These are phyloP conservation scores for Fraxinus baroniana DNA, from an alignment of 305 asterid species.

Conservation along the genomic window DNA sequence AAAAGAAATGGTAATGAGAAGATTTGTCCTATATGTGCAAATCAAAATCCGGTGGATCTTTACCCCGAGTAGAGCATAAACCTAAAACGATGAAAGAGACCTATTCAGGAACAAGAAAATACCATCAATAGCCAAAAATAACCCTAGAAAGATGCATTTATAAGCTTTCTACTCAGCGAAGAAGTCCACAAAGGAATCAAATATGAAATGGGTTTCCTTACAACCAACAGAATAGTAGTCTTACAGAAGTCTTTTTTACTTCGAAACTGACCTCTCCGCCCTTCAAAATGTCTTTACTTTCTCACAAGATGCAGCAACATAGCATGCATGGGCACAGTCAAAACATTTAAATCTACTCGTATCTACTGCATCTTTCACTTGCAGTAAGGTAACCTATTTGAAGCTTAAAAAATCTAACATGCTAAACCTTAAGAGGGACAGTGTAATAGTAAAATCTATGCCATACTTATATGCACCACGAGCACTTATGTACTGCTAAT, in stretches of 20 bases:
- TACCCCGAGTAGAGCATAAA: too few relatives aligned
- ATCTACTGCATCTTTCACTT: not conserved
- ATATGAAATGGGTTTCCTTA: not conserved
- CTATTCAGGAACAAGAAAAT: too few relatives aligned
- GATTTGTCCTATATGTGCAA: too few relatives aligned
- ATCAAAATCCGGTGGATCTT: too few relatives aligned
- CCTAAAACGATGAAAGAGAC: too few relatives aligned
- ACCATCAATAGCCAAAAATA: not conserved
- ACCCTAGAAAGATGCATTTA: not conserved
- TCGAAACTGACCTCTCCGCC: not conserved
- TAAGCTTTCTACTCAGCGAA: not conserved
- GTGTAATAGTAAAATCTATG: not conserved
- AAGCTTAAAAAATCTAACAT: conserved; percentile 1
- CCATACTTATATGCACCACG: not conserved
- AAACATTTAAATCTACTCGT: not conserved
- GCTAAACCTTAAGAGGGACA: conserved; percentile 8
- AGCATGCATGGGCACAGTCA: not conserved
- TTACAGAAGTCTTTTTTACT: not conserved
- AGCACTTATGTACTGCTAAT: conserved; percentile 2
- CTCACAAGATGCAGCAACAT: not conserved
- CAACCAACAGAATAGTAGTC: not conserved
- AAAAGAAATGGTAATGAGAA: too few relatives aligned
- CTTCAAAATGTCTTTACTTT: not conserved
- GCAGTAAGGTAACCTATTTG: conserved; percentile 1
- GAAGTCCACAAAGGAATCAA: not conserved